Evolutionary conservation across 257 asterid genomes (phyloP).

Genomic region (Salvia rosmarinus): DNA sequence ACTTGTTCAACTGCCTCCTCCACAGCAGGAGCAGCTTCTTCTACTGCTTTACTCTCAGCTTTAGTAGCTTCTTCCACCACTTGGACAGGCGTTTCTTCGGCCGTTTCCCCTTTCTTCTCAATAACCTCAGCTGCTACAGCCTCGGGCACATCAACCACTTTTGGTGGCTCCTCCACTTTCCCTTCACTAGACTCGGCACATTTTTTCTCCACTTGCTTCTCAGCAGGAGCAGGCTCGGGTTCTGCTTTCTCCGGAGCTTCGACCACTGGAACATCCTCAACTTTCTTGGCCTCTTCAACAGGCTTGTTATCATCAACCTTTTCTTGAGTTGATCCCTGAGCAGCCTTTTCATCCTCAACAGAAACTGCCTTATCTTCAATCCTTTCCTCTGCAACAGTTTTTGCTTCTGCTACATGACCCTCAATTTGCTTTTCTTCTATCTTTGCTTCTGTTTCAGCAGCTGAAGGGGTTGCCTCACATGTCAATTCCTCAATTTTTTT

Average conservation of each 20-base stretch:
- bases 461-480: constrained; percentile 31
- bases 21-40: constrained; percentile 34
- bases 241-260: constrained; percentile 15
- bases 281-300: constrained; percentile 11
- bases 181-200: constrained; percentile 31
- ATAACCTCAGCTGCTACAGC: constrained; percentile 33
- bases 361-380: constrained; percentile 42
- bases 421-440: constrained; percentile 29
- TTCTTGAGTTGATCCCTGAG: constrained; percentile 11
- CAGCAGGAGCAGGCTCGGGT: constrained; percentile 29
- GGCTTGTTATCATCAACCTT: constrained; percentile 22
- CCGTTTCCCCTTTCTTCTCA: constrained; percentile 35
- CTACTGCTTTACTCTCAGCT: constrained; percentile 33
- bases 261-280: neutral
- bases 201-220: constrained; percentile 32
- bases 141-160: constrained; percentile 35
- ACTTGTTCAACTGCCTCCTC: constrained; percentile 36
- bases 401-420: constrained; percentile 21
- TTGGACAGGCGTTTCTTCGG: constrained; percentile 34
- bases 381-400: constrained; percentile 20
- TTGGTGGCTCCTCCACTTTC: constrained; percentile 35
- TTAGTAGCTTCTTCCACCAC: constrained; percentile 31
- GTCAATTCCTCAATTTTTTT: constrained; percentile 41
- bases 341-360: constrained; percentile 25
- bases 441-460: constrained; percentile 40